Base-by-base conservation (phyloP, 768 basidiomycete species). In the Zangia roseola region DNA sequence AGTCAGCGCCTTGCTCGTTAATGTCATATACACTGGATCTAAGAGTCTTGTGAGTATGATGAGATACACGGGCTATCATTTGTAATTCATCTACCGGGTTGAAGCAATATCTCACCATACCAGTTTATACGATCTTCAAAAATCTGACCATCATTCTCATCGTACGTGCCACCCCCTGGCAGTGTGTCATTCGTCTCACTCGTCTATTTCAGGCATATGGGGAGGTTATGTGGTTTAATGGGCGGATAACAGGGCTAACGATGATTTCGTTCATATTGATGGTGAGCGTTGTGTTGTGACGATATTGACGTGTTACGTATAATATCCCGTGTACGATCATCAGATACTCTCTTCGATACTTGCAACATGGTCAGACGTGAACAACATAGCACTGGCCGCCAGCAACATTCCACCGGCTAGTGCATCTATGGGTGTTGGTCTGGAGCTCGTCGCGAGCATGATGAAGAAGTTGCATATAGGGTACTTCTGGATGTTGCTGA, bases 141-240 rank as follows among this genome's bases (percentile, higher is more conserved):
- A 99, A 99, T 67, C 64, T 98, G 61, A 97, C 97, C n/a, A 99
- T 98, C 61, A 98, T 99, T 56, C 79, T 99, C 24, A 98, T 98
- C 63, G 94, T 92, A 55, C 56, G 87, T 75, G 9, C 20, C 44
- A 20, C 23, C 14, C 43, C 17, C 13, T 47, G 19, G 4, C 19
- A 6, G 24, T 16, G 35, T 50, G 45, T 31, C 9, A 20, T 41
- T 45, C 14, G 14, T 6, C 41, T 48, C 52, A 47, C 25, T 13
- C 5, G 30, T 28, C 43, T 25, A 23, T 45, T 36, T 38, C 47
- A 94, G 92, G 94, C 97, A 8, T 97, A 99, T 64, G 97, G 97
- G 33, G 97, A 98, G 72, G 89, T 97, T 7, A 69, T 97, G 49
- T 97, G 94, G 94, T 98, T 98, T 61, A 92, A 87, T 41, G 94